Evolutionary conservation across 2,329 filamentous ascomycete genomes (phyloP).

Genomic region (Tolypocladium nubicola): DNA sequence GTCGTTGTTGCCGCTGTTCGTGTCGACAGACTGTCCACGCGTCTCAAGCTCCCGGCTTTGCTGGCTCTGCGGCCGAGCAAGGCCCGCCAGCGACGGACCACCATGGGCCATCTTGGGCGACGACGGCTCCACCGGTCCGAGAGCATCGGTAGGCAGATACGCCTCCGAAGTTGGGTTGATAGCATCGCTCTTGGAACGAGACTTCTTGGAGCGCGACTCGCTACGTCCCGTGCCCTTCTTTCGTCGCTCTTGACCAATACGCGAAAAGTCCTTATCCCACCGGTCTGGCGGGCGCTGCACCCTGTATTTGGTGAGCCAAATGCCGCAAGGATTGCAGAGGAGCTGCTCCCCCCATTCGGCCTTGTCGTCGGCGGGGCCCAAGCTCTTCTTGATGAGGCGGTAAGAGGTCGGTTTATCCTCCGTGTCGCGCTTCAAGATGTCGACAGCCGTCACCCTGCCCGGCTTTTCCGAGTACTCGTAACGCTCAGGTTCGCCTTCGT

Average conservation of each 20-base stretch:
- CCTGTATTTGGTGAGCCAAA: slow-evolving; percentile 88
- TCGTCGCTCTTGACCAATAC: slow-evolving; percentile 39
- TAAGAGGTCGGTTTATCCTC: slow-evolving; percentile 55
- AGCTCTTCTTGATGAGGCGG: slow-evolving; percentile 67
- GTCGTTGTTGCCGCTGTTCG: slow-evolving; percentile 5
- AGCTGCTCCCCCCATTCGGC: slow-evolving; percentile 58
- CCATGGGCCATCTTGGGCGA: slow-evolving; percentile 16
- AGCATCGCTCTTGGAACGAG: slow-evolving; percentile 35
- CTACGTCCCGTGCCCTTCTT: slow-evolving; percentile 33
- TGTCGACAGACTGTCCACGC: neutral
- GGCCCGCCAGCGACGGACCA: slow-evolving; percentile 8
- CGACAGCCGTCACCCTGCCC: slow-evolving; percentile 64
- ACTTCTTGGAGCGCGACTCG: slow-evolving; percentile 34
- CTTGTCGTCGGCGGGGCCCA: slow-evolving; percentile 53
- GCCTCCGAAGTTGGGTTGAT: slow-evolving; percentile 41
- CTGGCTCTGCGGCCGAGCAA: slow-evolving; percentile 1
- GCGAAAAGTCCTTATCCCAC: slow-evolving; percentile 60
- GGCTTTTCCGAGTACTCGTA: slow-evolving; percentile 64
- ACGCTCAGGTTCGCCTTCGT: slow-evolving; percentile 57
- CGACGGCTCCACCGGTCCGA: slow-evolving; percentile 32
- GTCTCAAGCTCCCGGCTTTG: neutral
- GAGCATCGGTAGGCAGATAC: slow-evolving; percentile 41
- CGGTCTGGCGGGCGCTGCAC: slow-evolving; percentile 71
- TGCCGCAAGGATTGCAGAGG: slow-evolving; percentile 90
- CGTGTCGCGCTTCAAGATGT: slow-evolving; percentile 51